Conservation (phyloP, 2,329 filamentous ascomycete genomes). For the Thelonectria discophora region DNA sequence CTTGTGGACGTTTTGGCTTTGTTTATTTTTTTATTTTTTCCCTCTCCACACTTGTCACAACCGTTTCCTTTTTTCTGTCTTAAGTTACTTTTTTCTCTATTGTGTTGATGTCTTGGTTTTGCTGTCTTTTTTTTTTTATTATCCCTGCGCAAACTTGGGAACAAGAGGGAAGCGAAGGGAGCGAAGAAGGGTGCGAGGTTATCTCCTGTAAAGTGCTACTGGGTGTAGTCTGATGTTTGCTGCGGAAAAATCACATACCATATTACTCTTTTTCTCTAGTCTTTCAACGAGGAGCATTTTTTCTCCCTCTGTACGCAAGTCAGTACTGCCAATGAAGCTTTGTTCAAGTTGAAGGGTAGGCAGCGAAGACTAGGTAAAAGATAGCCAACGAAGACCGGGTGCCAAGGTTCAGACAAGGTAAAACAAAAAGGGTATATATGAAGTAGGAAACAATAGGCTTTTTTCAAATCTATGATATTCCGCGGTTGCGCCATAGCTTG, state of each 20-base stretch:
- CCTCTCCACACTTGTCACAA: background rate
- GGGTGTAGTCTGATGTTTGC: slow-evolving; percentile 41
- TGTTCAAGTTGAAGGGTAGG: too few relatives aligned
- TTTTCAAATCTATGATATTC: background rate
- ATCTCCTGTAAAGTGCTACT: slow-evolving; percentile 34
- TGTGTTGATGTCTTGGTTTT: slow-evolving; percentile 18
- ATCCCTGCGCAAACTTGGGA: slow-evolving; percentile 12
- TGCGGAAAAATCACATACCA: slow-evolving; percentile 45
- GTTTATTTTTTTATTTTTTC: too few relatives aligned
- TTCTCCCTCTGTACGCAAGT: slow-evolving; percentile 3
- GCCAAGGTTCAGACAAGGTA: too few relatives aligned
- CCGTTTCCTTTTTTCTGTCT: slow-evolving; percentile 5
- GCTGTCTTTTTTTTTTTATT: slow-evolving; percentile 22
- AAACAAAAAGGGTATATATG: too few relatives aligned
- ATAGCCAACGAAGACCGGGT: too few relatives aligned
- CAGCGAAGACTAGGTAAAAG: too few relatives aligned
- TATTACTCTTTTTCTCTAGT: slow-evolving; percentile 30
- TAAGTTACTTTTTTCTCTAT: slow-evolving; percentile 24
- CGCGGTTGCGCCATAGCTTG: slow-evolving; percentile 5
- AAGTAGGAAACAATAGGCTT: too few relatives aligned
- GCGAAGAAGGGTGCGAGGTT: slow-evolving; percentile 17
- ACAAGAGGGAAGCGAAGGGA: slow-evolving; percentile 29
- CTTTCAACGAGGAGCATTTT: slow-evolving; percentile 24
- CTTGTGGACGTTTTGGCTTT: slow-evolving; percentile 24
- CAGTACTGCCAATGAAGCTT: too few relatives aligned